These are phyloP conservation scores for Buxus sempervirens DNA, from an alignment of 164 flowering plant species.

Conservation along the genomic window DNA sequence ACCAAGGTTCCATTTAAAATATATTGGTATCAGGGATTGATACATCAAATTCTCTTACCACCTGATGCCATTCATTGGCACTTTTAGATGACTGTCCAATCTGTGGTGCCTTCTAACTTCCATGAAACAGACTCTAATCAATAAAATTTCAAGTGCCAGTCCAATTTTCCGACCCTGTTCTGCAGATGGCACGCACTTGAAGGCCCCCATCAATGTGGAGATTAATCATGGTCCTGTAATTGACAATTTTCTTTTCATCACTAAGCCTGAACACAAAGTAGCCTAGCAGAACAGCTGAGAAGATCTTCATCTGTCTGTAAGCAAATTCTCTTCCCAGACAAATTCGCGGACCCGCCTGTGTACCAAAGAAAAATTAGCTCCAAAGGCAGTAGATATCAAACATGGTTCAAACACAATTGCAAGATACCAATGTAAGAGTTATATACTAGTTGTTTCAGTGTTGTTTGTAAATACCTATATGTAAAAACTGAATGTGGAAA, in stretches of 20 bases:
- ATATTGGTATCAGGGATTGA: background rate
- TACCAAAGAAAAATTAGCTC: constrained; percentile 2
- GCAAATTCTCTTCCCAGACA: constrained; percentile 77
- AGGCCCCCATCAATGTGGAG: constrained; percentile 75
- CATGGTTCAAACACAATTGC: too few species aligned
- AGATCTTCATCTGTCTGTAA: constrained; percentile 75
- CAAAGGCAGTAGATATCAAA: too few species aligned
- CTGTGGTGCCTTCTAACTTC: too few species aligned
- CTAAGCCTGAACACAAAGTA: constrained; percentile 45
- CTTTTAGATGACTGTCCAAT: too few species aligned
- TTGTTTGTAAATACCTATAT: too few species aligned
- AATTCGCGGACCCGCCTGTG: constrained; percentile 75
- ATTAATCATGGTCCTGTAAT: constrained; percentile 63
- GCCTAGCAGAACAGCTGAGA: constrained; percentile 41
- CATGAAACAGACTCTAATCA: too few species aligned
- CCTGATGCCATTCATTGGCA: background rate
- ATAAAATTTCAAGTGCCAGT: background rate
- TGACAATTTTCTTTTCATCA: constrained; percentile 37
- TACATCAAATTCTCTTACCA: background rate
- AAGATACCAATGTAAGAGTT: too few species aligned
- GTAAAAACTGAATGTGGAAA: too few species aligned
- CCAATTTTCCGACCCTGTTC: constrained; percentile 8
- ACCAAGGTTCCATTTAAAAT: background rate
- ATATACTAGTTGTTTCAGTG: too few species aligned
- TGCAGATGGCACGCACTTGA: constrained; percentile 39